Conservation (phyloP, 305 asterid species). For the Rubia peregrina region DNA sequence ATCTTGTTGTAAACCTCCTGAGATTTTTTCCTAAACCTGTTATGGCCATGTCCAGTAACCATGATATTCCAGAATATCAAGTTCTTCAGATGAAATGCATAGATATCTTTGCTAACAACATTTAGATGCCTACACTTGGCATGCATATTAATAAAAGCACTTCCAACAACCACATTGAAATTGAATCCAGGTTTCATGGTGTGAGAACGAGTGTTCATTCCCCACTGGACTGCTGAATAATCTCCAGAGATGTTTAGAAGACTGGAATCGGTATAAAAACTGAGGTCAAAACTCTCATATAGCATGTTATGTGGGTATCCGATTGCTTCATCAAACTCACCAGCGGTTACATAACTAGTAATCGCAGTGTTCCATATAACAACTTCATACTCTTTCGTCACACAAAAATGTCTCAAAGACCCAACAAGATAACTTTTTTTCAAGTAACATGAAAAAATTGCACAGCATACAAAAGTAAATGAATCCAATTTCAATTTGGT, state of each 20-base stretch:
- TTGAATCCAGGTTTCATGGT: conserved; percentile 52
- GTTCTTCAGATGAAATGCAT: conserved; percentile 44
- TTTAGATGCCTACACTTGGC: conserved; percentile 60
- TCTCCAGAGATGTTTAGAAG: conserved; percentile 64
- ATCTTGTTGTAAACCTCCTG: conserved; percentile 44
- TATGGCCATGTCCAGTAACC: conserved; percentile 67
- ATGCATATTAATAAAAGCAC: conserved; percentile 67
- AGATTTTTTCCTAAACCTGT: conserved; percentile 63
- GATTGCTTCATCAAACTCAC: conserved; percentile 38
- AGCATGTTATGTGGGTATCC: conserved; percentile 36
- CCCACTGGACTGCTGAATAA: conserved; percentile 70
- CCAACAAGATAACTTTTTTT: conserved; percentile 38
- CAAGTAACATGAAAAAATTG: conserved; percentile 54
- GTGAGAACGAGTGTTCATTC: conserved; percentile 57
- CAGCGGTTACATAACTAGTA: conserved; percentile 39
- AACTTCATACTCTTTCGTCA: conserved; percentile 43
- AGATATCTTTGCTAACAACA: conserved; percentile 51
- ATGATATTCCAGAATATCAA: conserved; percentile 73
- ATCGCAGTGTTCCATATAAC: conserved; percentile 69
- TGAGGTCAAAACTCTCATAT: conserved; percentile 40
- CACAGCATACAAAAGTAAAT: conserved; percentile 50
- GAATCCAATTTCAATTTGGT: conserved; percentile 46
- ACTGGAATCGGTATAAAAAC: conserved; percentile 57
- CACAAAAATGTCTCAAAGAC: conserved; percentile 37
- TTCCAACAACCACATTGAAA: conserved; percentile 67